Base-by-base conservation (phyloP, 2,329 filamentous ascomycete genomes). In the Trichoderma asperellum region DNA sequence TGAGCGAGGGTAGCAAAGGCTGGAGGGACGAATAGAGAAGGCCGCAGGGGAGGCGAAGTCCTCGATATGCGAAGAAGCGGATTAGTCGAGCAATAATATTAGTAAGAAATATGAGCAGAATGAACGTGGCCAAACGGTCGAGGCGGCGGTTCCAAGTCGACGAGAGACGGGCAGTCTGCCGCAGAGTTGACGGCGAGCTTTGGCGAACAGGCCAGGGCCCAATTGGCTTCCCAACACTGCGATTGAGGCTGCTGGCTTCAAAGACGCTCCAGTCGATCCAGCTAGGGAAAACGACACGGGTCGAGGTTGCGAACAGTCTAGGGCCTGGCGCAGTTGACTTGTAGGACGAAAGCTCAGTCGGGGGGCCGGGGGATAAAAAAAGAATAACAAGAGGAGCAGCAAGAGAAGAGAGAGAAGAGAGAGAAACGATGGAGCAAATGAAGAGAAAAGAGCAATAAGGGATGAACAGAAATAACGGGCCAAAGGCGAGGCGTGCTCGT, bases 41-140 rank as follows among this genome's bases (percentile, higher is more conserved):
- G 43, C 52, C 57, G 60, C 55, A 69, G 65, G 47, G 66, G 62
- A 58, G 55, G 21, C 21, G 24, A 49, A 34, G 43, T 47, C n/a
- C 56, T 60, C 61, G n/a, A 34, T 18, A 66, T 66, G 60, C 55
- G 61, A 61, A 64, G 61, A 61, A 64, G 55, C 56, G 53, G 49
- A 60, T 47, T n/a, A 47, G 61, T 70, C 56, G 74, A 76, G 75
- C 70, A 75, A 75, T 72, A 76, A 73, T 78, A 77, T 76, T 75
- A 76, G 71, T 70, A 70, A 72, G 73, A 78, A 43, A 78, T 73
- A 77, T 75, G 74, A 69, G 70, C 68, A 71, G 74, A 79, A 78
- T 72, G 77, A 78, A 73, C 70, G 77, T 77, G 74, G 74, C 63
- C 74, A 71, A 72, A 43, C 4, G 49, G 53, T 57, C 40, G 73